Conservation (phyloP, 2,329 filamentous ascomycete genomes). For the Fusarium luffae region DNA sequence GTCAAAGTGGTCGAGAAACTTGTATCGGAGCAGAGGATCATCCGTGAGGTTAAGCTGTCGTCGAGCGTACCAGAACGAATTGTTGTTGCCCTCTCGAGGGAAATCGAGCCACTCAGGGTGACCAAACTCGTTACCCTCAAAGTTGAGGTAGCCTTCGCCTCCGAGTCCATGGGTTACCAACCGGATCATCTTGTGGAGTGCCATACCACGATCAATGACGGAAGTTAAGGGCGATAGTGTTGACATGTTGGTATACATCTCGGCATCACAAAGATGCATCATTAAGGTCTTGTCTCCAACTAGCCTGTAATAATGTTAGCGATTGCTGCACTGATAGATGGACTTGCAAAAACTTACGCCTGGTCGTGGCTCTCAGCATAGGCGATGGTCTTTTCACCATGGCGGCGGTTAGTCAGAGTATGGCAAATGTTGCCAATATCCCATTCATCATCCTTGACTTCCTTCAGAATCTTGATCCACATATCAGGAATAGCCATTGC, state of each 20-base stretch:
- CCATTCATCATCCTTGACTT: conserved; percentile 91
- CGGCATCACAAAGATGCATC: conserved; percentile 97
- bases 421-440: conserved; percentile 86
- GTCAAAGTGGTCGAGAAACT: conserved; percentile 94
- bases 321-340: conserved; percentile 28
- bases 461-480: conserved; percentile 99
- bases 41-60: conserved; percentile 94
- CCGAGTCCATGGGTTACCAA: conserved; percentile 91
- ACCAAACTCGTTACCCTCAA: conserved; percentile 98
- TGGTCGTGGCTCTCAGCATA: conserved; percentile 98
- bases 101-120: conserved; percentile 99
- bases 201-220: conserved; percentile 88
- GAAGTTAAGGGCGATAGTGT: conserved; percentile 83
- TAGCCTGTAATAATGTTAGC: conserved; percentile 65
- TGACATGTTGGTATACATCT: conserved; percentile 99
- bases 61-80: conserved; percentile 94
- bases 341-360: conserved; percentile 71
- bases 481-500: conserved; percentile 98
- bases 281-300: conserved; percentile 97
- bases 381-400: conserved; percentile 98
- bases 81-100: conserved; percentile 89
- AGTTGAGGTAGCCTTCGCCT: conserved; percentile 97
- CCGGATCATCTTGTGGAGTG: conserved; percentile 97
- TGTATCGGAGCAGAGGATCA: conserved; percentile 85
- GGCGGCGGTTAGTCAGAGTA: conserved; percentile 90